A percentile compares a stretch with the other conserved stretches of the same genome.
Evolutionary conservation across 2,329 filamentous ascomycete species (phyloP).

Genomic region (Cucurbitaria berberidis): DNA sequence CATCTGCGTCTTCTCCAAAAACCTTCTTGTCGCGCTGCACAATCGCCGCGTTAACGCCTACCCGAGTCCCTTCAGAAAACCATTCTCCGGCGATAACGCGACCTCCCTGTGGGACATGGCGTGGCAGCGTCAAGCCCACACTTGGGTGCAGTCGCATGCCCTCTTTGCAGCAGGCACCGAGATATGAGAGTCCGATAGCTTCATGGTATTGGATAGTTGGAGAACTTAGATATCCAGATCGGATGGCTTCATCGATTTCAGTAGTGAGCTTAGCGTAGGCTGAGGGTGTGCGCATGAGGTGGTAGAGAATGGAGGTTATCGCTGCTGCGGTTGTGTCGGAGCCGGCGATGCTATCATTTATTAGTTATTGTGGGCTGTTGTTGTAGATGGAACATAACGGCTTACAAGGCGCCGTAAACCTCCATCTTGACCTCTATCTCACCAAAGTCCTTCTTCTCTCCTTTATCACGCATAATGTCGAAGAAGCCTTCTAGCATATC

Average conservation of each 20-base stretch:
- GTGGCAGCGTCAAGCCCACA: conserved; percentile 71
- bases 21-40: conserved; percentile 69
- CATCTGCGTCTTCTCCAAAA: conserved; percentile 70
- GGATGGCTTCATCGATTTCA: conserved; percentile 66
- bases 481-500: not conserved
- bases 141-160: conserved; percentile 77
- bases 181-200: conserved; percentile 70
- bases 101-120: conserved; percentile 69
- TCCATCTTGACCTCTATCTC: conserved; percentile 5
- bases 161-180: conserved; percentile 78
- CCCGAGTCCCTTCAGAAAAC: conserved; percentile 71
- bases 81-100: conserved; percentile 65
- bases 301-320: conserved; percentile 72
- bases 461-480: not conserved
- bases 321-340: conserved; percentile 79
- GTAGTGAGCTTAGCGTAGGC: conserved; percentile 60
- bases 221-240: conserved; percentile 51
- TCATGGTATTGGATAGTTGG: conserved; percentile 57
- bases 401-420: conserved; percentile 4
- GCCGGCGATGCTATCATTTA: conserved; percentile 61
- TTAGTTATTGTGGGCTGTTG: not conserved
- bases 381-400: not conserved
- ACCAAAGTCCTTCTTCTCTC: not conserved
- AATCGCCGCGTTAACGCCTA: conserved; percentile 76
- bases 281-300: conserved; percentile 66